Percentiles rank a stretch among this genome's conserved stretches.
These are phyloP conservation scores for Rhodosporidiobolus odoratus DNA, from an alignment of 768 basidiomycete genomes.

Conservation along the genomic window DNA sequence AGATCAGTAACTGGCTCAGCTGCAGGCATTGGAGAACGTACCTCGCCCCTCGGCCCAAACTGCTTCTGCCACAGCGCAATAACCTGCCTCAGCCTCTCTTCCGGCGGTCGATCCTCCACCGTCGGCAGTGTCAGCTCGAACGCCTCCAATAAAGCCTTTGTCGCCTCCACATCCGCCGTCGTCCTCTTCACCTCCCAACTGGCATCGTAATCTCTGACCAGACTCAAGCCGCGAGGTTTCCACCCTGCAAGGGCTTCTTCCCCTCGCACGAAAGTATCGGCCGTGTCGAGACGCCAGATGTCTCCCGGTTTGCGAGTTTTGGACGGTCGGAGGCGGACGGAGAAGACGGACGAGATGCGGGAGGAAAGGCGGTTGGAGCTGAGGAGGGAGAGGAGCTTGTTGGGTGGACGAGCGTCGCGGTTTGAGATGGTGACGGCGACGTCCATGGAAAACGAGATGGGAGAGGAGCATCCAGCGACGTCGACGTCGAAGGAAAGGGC, in stretches of 20 bases:
- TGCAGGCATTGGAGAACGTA: slow-evolving; percentile 47
- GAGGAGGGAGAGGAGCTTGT: slow-evolving; percentile 68
- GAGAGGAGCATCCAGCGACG: slow-evolving; percentile 76
- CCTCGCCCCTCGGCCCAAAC: slow-evolving; percentile 70
- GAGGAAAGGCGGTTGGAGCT: slow-evolving; percentile 69
- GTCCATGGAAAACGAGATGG: slow-evolving; percentile 84
- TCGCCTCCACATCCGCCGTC: slow-evolving; percentile 83
- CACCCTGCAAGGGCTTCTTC: slow-evolving; percentile 77
- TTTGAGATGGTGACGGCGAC: slow-evolving; percentile 74
- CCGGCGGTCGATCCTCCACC: slow-evolving; percentile 16
- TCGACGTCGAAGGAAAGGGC: slow-evolving; percentile 71
- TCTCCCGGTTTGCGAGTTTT: slow-evolving; percentile 79
- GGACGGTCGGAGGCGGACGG: slow-evolving; percentile 71
- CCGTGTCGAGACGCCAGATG: slow-evolving; percentile 89
- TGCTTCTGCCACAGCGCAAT: slow-evolving; percentile 77
- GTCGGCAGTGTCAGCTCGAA: slow-evolving; percentile 25
- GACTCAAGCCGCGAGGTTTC: slow-evolving; percentile 80
- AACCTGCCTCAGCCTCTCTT: slow-evolving; percentile 55
- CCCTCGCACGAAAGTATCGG: slow-evolving; percentile 88
- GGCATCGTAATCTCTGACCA: slow-evolving; percentile 77
- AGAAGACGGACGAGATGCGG: slow-evolving; percentile 78
- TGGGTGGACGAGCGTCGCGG: slow-evolving; percentile 78
- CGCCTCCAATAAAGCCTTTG: slow-evolving; percentile 65
- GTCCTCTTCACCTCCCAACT: slow-evolving; percentile 66
- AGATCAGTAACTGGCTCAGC: background rate